These are phyloP conservation scores for Thelephora ganbajun DNA, from an alignment of 768 basidiomycete genomes.

Conservation along the genomic window DNA sequence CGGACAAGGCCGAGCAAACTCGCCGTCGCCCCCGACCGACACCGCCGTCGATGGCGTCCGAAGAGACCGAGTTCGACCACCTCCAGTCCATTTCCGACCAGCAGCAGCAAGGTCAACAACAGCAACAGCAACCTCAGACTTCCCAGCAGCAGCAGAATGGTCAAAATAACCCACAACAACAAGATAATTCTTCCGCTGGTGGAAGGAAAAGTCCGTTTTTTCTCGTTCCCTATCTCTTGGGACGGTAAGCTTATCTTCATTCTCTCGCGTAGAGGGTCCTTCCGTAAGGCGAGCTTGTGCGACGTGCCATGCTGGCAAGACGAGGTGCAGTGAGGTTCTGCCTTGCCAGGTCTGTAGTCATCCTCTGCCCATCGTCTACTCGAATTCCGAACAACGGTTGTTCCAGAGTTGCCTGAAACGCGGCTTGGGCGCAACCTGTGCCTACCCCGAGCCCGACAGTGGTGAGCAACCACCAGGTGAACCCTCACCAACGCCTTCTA, in stretches of 20 bases:
- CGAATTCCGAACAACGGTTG: conserved; percentile 1
- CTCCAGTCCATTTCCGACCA: conserved; percentile 14
- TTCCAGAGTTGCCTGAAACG: conserved; percentile 69
- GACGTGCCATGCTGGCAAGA: conserved; percentile 75
- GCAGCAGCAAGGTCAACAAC: conserved; percentile 14
- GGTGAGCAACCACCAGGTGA: conserved; percentile 11
- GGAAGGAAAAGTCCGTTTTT: conserved; percentile 39
- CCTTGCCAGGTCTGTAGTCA: conserved; percentile 53
- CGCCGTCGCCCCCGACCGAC: too few species aligned
- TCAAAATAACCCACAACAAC: not conserved
- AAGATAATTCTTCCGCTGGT: conserved; percentile 11
- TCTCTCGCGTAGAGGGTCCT: conserved; percentile 52
- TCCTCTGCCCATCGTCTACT: conserved; percentile 5
- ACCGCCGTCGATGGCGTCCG: too few species aligned
- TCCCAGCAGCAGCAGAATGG: conserved; percentile 21
- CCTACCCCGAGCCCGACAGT: conserved; percentile 66
- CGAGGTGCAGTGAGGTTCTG: conserved; percentile 67
- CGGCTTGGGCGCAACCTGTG: conserved; percentile 53
- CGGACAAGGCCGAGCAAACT: too few species aligned
- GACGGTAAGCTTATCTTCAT: conserved; percentile 9
- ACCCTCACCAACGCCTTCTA: too few species aligned
- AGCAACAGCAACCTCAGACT: not conserved
- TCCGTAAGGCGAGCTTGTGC: conserved; percentile 71
- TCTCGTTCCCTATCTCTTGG: conserved; percentile 3
- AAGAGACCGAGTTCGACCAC: not conserved